Percentiles rank a stretch among this genome's conserved stretches.
These are phyloP conservation scores for Hydnomerulius pinastri DNA, from an alignment of 768 basidiomycete genomes.

Conservation along the genomic window DNA sequence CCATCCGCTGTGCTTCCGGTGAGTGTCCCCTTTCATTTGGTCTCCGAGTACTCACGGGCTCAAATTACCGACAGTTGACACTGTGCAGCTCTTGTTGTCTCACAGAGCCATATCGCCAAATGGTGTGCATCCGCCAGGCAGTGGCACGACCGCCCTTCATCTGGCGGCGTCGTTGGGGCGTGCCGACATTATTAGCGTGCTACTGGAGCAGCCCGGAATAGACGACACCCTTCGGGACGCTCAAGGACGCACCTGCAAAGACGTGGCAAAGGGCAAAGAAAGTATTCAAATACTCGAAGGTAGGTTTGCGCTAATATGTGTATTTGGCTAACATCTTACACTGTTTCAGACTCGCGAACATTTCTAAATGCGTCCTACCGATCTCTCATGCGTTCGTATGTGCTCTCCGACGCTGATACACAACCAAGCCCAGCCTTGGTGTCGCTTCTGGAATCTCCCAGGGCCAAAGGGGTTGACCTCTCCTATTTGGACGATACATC, in stretches of 20 bases:
- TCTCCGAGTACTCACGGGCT: slow-evolving; percentile 1
- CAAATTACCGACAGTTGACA: slow-evolving; percentile 50
- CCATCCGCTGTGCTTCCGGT: slow-evolving; percentile 81
- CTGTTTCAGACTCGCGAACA: slow-evolving; percentile 67
- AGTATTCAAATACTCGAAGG: slow-evolving; percentile 68
- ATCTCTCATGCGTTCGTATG: slow-evolving; percentile 71
- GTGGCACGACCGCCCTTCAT: slow-evolving; percentile 73
- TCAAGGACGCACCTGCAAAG: slow-evolving; percentile 66
- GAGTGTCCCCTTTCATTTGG: slow-evolving; percentile 24
- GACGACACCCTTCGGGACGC: slow-evolving; percentile 76
- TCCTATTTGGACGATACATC: slow-evolving; percentile 78
- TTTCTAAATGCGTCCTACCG: slow-evolving; percentile 75
- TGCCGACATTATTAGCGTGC: slow-evolving; percentile 67
- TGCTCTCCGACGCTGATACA: slow-evolving; percentile 53
- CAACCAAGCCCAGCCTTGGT: slow-evolving; percentile 49
- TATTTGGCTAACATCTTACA: slow-evolving; percentile 6
- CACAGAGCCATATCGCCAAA: slow-evolving; percentile 82
- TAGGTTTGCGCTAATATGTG: slow-evolving; percentile 27
- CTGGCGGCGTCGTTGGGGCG: slow-evolving; percentile 73
- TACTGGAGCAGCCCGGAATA: slow-evolving; percentile 78
- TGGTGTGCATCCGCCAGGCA: slow-evolving; percentile 69
- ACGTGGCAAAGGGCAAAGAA: slow-evolving; percentile 74
- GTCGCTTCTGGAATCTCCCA: slow-evolving; percentile 65
- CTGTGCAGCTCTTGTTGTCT: slow-evolving; percentile 64
- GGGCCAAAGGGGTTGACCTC: slow-evolving; percentile 72